Base-by-base conservation (phyloP, 768 basidiomycete species). In the Russula brevipes region DNA sequence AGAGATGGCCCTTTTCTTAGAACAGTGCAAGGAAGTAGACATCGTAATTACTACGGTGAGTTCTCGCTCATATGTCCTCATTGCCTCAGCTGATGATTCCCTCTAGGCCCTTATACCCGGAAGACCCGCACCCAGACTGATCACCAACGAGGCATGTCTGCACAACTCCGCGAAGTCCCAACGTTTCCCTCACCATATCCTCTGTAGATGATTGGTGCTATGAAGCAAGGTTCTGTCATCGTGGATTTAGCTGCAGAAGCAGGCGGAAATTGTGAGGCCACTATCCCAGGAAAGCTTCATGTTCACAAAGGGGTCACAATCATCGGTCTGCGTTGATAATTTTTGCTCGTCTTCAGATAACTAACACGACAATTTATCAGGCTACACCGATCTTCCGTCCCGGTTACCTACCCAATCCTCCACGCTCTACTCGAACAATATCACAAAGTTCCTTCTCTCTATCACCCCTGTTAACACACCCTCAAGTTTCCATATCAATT, bases 151-250 rank as follows among this genome's bases (percentile, higher is more conserved):
- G 72, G 79, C 75, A 31, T 45, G 73, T 65, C 44, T 14, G 8
- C 17, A 19, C 31, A 19, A 14, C 11, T 12, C 38, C 11, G 39
- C 1, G 7, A 60, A 17, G 38, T 24, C 24, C 24, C 17, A n/a
- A 11, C 30, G 5, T 31, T 10, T 49, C n/a, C 11, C 31, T 47
- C 4, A 64, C 30, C 8, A 0, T 39, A 2, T 38, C 19, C 14
- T 14, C 19, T 14, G 9, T 57, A 80, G 78, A 93, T 94, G 88
- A 81, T 94, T 14, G 82, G 85, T 45, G 88, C 85, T n/a, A 93
- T 94, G 92, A 93, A 89, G 69, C 90, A 89, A 76, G 92, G 92
- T 31, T 94, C 92, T 5, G 85, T 94, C 35, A 83, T 94, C 57
- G 91, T 94, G 33, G 92, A 94, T 73, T 72, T 90, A 62, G 92